phyloP scores from a whole-genome alignment of 2,329 filamentous ascomycete genomes.

The Fusarium papillatum region DNA sequence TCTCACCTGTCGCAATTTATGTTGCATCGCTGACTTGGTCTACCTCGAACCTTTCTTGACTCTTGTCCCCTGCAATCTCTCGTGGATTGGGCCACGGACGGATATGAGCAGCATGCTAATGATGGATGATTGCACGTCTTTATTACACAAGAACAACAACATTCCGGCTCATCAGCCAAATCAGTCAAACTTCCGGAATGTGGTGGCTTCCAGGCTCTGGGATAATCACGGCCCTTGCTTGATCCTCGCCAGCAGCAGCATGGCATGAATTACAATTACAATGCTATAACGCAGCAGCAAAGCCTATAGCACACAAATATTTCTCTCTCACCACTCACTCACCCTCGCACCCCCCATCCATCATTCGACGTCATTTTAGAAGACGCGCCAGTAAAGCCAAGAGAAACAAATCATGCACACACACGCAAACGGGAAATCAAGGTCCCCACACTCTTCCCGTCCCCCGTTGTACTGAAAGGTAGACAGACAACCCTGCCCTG shows the following conservation, averaged over 20 bases:
- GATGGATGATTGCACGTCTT: not conserved
- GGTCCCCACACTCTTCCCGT: constrained; percentile 31
- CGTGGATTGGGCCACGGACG: not conserved
- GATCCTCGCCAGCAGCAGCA: not conserved
- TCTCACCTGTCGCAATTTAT: constrained; percentile 1
- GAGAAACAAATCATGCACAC: constrained; percentile 24
- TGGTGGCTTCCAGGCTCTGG: not conserved
- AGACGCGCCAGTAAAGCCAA: constrained; percentile 18
- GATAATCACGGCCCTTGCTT: not conserved
- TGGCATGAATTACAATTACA: constrained; percentile 18
- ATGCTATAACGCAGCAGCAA: not conserved
- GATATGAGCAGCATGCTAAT: not conserved
- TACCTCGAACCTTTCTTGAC: not conserved
- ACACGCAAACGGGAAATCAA: constrained; percentile 1
- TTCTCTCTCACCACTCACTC: not conserved
- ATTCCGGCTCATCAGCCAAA: constrained; percentile 4
- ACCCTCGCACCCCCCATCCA: not conserved
- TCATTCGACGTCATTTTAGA: constrained; percentile 21
- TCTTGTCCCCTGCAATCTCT: constrained; percentile 2
- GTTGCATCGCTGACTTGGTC: constrained; percentile 3
- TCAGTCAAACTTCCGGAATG: not conserved
- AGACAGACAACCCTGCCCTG: not conserved
- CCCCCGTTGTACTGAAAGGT: not conserved
- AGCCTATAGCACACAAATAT: constrained; percentile 7
- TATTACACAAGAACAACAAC: constrained; percentile 2